phyloP scores from a whole-genome alignment of 1,284 basidiomycete genomes.

The Vanrija pseudolonga region DNA sequence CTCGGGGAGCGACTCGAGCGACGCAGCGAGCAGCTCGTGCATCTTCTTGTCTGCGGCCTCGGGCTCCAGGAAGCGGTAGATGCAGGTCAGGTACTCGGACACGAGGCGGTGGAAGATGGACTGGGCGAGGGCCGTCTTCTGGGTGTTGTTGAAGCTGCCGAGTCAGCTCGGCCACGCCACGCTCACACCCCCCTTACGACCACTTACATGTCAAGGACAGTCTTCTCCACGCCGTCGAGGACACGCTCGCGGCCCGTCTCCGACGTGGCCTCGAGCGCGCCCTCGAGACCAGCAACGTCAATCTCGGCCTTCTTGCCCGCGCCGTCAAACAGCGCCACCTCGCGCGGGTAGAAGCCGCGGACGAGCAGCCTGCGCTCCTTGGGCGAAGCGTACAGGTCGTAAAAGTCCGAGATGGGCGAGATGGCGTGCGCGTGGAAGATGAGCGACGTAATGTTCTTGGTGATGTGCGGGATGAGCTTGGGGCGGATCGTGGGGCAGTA shows the following conservation, averaged over 20 bases:
- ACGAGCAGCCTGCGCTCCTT: conserved; percentile 74
- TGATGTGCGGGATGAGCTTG: conserved; percentile 68
- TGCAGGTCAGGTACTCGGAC: conserved; percentile 46
- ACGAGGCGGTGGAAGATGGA: conserved; percentile 74
- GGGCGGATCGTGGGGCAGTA: conserved; percentile 63
- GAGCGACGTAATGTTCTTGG: conserved; percentile 65
- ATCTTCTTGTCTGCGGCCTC: conserved; percentile 47
- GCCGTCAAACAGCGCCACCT: conserved; percentile 73
- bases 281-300: conserved; percentile 56
- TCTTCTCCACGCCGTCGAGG: conserved; percentile 65
- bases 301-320: conserved; percentile 44
- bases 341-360: conserved; percentile 82
- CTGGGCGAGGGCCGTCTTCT: conserved; percentile 79
- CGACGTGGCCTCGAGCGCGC: conserved; percentile 62
- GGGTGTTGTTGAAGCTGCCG: conserved; percentile 75
- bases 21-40: conserved; percentile 50
- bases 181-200: background rate
- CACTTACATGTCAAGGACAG: conserved; percentile 68
- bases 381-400: conserved; percentile 76
- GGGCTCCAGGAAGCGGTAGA: conserved; percentile 41
- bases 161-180: background rate
- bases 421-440: conserved; percentile 79
- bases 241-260: conserved; percentile 64
- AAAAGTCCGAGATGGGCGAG: conserved; percentile 75
- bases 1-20: conserved; percentile 76